Percentiles rank a stretch among this genome's conserved stretches.
Conservation (phyloP, 352 stramenopile genomes). For the Blastocystis sp. region DNA sequence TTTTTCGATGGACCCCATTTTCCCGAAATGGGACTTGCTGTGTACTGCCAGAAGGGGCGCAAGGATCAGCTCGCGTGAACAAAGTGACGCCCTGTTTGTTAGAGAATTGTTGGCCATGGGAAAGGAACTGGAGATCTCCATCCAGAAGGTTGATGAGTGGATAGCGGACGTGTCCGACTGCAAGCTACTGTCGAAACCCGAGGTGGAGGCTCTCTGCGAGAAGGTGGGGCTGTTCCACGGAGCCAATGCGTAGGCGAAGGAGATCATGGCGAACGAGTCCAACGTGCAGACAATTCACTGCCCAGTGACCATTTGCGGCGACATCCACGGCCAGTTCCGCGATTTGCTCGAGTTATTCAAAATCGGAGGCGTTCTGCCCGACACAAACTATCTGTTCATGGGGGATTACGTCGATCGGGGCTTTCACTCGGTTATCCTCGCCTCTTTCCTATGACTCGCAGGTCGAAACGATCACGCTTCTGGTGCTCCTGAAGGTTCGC, state of each 20-base stretch:
- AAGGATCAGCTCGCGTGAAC: slow-evolving; percentile 4
- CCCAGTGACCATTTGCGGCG: slow-evolving; percentile 94
- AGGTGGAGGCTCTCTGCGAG: slow-evolving; percentile 89
- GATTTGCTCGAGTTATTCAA: slow-evolving; percentile 93
- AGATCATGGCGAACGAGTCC: slow-evolving; percentile 92
- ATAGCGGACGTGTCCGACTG: slow-evolving; percentile 89
- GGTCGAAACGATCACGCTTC: slow-evolving; percentile 83
- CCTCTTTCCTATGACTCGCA: slow-evolving; percentile 70
- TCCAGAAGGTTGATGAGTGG: slow-evolving; percentile 84
- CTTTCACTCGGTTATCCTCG: slow-evolving; percentile 82
- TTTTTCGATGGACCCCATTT: slow-evolving; percentile 69
- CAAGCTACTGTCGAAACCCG: slow-evolving; percentile 87
- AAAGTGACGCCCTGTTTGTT: slow-evolving; percentile 6
- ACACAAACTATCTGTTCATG: slow-evolving; percentile 97
- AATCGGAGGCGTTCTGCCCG: slow-evolving; percentile 81
- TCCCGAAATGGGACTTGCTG: slow-evolving; percentile 60
- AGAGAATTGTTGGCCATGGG: not conserved
- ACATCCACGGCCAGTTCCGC: slow-evolving; percentile 95
- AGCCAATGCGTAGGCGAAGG: slow-evolving; percentile 78
- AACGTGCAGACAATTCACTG: slow-evolving; percentile 92
- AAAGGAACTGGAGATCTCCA: slow-evolving; percentile 49
- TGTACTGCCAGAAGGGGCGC: slow-evolving; percentile 64
- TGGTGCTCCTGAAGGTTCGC: slow-evolving; percentile 88
- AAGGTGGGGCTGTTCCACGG: slow-evolving; percentile 73
- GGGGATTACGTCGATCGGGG: slow-evolving; percentile 95